phyloP scores from a whole-genome alignment of 2,329 filamentous ascomycete species.

The Botrytis deweyae region DNA sequence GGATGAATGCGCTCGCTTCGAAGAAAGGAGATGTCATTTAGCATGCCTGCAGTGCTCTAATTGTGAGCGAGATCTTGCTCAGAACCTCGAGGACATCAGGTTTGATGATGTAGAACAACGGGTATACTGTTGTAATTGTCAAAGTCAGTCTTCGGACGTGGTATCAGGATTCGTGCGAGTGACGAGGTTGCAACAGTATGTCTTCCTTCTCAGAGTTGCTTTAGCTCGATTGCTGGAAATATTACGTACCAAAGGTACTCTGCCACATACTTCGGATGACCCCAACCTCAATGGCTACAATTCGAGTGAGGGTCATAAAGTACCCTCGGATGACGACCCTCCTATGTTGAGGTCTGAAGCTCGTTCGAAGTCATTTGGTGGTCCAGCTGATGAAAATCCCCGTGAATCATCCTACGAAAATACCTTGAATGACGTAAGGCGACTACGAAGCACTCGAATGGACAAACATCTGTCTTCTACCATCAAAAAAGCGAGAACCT shows the following conservation, averaged over 20 bases:
- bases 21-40: conserved; percentile 79
- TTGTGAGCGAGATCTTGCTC: conserved; percentile 72
- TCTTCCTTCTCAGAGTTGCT: conserved; percentile 88
- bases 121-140: conserved; percentile 71
- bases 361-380: conserved; percentile 72
- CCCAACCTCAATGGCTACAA: conserved; percentile 66
- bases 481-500: conserved; percentile 84
- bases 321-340: conserved; percentile 50
- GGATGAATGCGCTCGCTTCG: conserved; percentile 80
- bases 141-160: conserved; percentile 54
- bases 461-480: conserved; percentile 94
- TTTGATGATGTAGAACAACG: conserved; percentile 67
- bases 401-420: conserved; percentile 83
- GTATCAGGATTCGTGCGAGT: conserved; percentile 67
- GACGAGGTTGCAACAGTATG: conserved; percentile 88
- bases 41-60: conserved; percentile 69
- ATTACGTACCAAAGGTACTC: conserved; percentile 75
- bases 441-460: conserved; percentile 86
- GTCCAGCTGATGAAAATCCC: conserved; percentile 57
- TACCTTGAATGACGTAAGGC: conserved; percentile 90
- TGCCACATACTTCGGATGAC: conserved; percentile 75
- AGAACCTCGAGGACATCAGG: conserved; percentile 65
- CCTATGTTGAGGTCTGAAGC: conserved; percentile 62
- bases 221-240: conserved; percentile 87
- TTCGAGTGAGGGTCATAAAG: conserved; percentile 61